A percentile compares a stretch with the other conserved stretches of the same genome.
These are phyloP conservation scores for Flaveria trinervia DNA, from an alignment of 129 eudicot species.

Conservation along the genomic window DNA sequence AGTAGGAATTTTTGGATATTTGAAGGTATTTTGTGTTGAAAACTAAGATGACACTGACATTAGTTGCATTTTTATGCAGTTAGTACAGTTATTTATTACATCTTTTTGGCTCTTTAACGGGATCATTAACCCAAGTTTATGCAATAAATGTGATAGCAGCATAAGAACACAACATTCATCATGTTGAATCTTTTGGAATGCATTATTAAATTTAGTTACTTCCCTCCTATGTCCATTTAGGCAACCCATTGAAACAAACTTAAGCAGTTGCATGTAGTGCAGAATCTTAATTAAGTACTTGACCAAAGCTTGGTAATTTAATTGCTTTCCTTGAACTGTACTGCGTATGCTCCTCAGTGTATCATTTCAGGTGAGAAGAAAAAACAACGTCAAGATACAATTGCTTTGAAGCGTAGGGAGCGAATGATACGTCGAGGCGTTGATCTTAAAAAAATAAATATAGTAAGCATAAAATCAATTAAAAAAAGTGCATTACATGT, in stretches of 20 bases:
- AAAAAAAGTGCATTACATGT: neutral
- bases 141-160: conserved; percentile 5
- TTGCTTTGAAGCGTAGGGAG: conserved; percentile 78
- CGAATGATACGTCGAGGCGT: conserved; percentile 81
- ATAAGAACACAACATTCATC: neutral
- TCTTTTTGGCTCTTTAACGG: neutral
- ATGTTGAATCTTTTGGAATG: conserved; percentile 1
- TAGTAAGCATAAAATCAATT: conserved; percentile 48
- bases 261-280: conserved; percentile 11
- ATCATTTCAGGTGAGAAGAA: conserved; percentile 78
- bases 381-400: conserved; percentile 71
- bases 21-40: neutral
- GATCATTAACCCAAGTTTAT: neutral
- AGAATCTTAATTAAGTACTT: neutral
- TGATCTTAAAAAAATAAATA: conserved; percentile 75
- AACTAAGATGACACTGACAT: neutral
- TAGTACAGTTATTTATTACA: neutral
- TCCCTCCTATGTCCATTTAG: neutral
- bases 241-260: neutral
- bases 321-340: conserved; percentile 28
- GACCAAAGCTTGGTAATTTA: conserved; percentile 20
- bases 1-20: neutral
- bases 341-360: conserved; percentile 33
- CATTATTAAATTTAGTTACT: neutral
- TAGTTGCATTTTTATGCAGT: neutral